Conservation (phyloP, 257 asterid species). For the Solanum phureja region DNA sequence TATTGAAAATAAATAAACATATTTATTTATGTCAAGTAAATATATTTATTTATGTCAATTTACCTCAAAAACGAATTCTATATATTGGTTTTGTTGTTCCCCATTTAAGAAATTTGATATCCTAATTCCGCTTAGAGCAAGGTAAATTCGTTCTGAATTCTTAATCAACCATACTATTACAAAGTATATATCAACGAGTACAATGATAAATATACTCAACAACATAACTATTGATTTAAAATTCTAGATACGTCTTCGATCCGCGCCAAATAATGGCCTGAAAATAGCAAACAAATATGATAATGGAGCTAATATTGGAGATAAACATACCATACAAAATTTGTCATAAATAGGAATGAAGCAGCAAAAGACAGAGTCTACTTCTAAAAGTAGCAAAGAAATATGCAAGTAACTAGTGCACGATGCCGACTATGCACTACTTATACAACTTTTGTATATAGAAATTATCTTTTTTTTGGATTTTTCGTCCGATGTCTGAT, state of each 20-base stretch:
- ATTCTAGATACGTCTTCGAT: background rate
- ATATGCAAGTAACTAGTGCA: background rate
- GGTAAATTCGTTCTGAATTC: background rate
- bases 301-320: background rate
- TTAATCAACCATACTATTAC: background rate
- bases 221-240: background rate
- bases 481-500: too few relatives aligned
- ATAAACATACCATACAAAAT: background rate
- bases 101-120: too few relatives aligned
- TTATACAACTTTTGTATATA: background rate
- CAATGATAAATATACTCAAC: background rate
- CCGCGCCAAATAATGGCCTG: too few relatives aligned
- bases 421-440: background rate
- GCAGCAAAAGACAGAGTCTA: background rate
- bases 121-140: background rate
- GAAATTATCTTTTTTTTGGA: too few relatives aligned
- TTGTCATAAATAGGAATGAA: background rate
- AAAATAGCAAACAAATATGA: background rate
- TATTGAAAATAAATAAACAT: too few relatives aligned
- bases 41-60: too few relatives aligned
- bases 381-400: background rate
- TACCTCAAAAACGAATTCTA: too few relatives aligned
- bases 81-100: too few relatives aligned
- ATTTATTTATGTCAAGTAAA: too few relatives aligned
- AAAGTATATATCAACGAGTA: background rate